These are phyloP conservation scores for Podaxis mareebaensis DNA, from an alignment of 768 basidiomycete species.

Conservation along the genomic window DNA sequence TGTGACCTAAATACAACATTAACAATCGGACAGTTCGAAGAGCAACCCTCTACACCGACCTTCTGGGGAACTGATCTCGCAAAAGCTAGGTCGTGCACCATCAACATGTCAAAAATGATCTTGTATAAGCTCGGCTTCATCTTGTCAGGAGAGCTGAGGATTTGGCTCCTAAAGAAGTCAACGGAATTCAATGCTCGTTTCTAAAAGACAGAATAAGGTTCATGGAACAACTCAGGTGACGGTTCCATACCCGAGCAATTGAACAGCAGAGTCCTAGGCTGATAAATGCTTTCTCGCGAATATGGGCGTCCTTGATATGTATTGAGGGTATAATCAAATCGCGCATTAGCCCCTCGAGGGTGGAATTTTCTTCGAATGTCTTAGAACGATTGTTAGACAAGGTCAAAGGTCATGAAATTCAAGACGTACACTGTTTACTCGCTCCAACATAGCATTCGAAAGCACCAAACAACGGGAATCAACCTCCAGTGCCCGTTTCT, in stretches of 20 bases:
- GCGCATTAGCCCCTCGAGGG: constrained; percentile 75
- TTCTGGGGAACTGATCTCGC: constrained; percentile 42
- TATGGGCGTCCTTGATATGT: constrained; percentile 78
- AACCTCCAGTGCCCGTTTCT: constrained; percentile 20
- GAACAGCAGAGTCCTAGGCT: constrained; percentile 84
- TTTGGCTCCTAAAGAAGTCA: constrained; percentile 83
- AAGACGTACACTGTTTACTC: constrained; percentile 79
- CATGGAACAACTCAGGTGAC: not conserved
- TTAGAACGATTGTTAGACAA: constrained; percentile 35
- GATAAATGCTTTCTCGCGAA: constrained; percentile 80
- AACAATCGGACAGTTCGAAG: not conserved
- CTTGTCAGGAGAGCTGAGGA: constrained; percentile 72
- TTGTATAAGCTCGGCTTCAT: constrained; percentile 77
- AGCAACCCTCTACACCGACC: constrained; percentile 23
- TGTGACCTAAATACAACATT: constrained; percentile 30
- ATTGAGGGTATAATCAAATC: constrained; percentile 93
- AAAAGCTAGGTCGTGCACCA: constrained; percentile 86
- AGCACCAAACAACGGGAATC: constrained; percentile 83
- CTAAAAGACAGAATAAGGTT: constrained; percentile 25
- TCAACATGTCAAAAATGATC: constrained; percentile 85
- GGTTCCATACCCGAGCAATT: constrained; percentile 62
- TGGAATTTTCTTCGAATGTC: constrained; percentile 78
- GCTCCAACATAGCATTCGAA: constrained; percentile 86
- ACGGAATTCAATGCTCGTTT: constrained; percentile 69
- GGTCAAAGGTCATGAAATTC: constrained; percentile 20